Evolutionary conservation across 768 basidiomycete genomes (phyloP).

Genomic region (Hericium erinaceus): DNA sequence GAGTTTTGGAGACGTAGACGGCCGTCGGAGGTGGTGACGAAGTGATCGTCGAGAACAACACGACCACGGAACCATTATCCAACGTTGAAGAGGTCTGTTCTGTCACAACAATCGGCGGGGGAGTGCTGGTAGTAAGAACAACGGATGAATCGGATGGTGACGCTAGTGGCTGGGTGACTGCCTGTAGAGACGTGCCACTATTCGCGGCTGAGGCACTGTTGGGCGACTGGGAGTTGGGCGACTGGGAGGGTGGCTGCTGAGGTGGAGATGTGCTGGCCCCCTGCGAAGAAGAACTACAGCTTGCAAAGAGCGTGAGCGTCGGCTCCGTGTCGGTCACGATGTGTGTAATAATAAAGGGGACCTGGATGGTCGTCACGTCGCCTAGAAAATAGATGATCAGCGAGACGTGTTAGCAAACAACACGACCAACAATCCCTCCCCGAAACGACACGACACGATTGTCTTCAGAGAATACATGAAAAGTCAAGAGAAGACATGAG

Average conservation of each 20-base stretch:
- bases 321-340: constrained; percentile 7
- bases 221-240: not conserved
- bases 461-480: not conserved
- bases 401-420: not conserved
- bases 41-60: not conserved
- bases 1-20: not conserved
- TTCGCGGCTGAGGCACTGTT: not conserved
- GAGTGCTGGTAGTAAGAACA: constrained; percentile 1
- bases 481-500: not conserved
- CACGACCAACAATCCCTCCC: not conserved
- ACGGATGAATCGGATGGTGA: no score
- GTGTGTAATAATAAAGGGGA: constrained; percentile 6
- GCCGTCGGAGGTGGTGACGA: not conserved
- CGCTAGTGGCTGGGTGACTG: no score
- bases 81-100: not conserved
- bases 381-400: constrained; percentile 3
- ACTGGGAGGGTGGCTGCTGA: not conserved
- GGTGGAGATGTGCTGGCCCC: not conserved
- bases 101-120: constrained; percentile 1
- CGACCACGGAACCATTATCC: not conserved
- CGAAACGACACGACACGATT: not conserved
- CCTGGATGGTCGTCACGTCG: constrained; percentile 5
- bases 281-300: constrained; percentile 1
- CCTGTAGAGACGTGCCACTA: no score
- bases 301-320: constrained; percentile 8